phyloP scores from a whole-genome alignment of 2,329 filamentous ascomycete species.

The Colletotrichum sp. region DNA sequence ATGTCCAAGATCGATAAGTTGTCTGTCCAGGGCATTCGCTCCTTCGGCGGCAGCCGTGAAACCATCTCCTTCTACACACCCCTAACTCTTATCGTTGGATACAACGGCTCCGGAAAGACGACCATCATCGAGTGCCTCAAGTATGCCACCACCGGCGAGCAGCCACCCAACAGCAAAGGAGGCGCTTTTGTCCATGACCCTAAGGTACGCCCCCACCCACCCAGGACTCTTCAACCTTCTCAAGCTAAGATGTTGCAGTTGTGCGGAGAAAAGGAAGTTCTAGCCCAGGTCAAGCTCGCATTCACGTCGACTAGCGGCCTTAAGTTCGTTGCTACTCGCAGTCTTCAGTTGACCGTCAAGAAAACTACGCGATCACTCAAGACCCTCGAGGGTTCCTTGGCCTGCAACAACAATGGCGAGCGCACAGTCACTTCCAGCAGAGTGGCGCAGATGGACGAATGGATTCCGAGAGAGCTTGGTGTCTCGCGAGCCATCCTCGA shows the following conservation, averaged over 20 bases:
- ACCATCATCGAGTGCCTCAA: conserved; percentile 99
- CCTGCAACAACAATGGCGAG: conserved; percentile 81
- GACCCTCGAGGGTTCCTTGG: conserved; percentile 80
- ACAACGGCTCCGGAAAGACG: conserved; percentile 97
- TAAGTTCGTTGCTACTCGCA: conserved; percentile 83
- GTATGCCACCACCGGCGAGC: conserved; percentile 93
- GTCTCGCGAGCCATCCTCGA: conserved; percentile 91
- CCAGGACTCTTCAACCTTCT: neutral
- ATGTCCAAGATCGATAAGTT: conserved; percentile 90
- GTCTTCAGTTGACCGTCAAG: conserved; percentile 84
- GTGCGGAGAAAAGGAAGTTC: conserved; percentile 83
- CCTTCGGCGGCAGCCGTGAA: conserved; percentile 77
- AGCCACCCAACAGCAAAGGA: conserved; percentile 88
- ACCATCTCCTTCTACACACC: conserved; percentile 89
- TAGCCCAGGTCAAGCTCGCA: conserved; percentile 89
- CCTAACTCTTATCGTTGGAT: conserved; percentile 93
- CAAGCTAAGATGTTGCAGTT: conserved; percentile 50
- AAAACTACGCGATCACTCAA: conserved; percentile 79
- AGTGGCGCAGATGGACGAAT: conserved; percentile 79
- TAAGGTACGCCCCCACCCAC: conserved; percentile 59
- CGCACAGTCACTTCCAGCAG: conserved; percentile 79
- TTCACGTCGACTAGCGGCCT: conserved; percentile 82
- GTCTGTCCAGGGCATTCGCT: conserved; percentile 82
- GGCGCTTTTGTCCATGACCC: conserved; percentile 97
- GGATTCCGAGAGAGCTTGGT: conserved; percentile 85